Conservation (phyloP, 208 protist genomes). For the Naegleria fowleri region DNA sequence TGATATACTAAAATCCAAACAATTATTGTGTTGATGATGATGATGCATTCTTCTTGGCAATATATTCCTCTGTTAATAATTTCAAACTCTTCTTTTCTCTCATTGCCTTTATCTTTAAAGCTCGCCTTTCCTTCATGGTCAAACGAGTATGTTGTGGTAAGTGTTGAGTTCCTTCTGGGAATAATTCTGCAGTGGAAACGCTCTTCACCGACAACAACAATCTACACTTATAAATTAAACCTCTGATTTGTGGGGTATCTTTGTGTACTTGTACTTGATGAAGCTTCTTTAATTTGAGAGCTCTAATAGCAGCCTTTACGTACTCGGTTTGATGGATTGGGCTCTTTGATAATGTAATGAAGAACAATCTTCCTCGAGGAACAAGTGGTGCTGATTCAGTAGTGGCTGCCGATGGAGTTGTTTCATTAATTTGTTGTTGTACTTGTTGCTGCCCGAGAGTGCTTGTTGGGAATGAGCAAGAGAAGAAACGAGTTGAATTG, state of each 20-base stretch:
- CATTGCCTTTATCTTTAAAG: neutral
- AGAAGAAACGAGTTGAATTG: neutral
- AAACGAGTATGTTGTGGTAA: neutral
- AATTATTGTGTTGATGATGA: neutral
- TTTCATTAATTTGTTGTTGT: neutral
- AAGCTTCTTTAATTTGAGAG: neutral
- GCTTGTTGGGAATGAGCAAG: neutral
- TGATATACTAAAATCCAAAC: too few relatives aligned
- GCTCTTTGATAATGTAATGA: neutral
- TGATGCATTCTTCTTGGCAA: neutral
- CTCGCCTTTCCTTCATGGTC: neutral
- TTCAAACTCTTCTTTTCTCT: neutral
- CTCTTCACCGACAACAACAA: neutral
- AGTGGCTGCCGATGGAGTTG: neutral
- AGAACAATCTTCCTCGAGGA: neutral
- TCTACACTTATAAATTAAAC: neutral
- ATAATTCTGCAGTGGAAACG: constrained; percentile 6
- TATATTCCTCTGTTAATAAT: neutral
- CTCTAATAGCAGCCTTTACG: neutral
- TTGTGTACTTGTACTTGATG: neutral
- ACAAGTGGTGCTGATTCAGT: neutral
- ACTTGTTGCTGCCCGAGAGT: neutral
- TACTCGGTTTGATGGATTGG: neutral
- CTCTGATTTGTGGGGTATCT: neutral
- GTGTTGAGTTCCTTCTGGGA: constrained; percentile 10